Base-by-base conservation (phyloP, 2,329 filamentous ascomycete genomes). In the Coniosporium tulheliwenetii region DNA sequence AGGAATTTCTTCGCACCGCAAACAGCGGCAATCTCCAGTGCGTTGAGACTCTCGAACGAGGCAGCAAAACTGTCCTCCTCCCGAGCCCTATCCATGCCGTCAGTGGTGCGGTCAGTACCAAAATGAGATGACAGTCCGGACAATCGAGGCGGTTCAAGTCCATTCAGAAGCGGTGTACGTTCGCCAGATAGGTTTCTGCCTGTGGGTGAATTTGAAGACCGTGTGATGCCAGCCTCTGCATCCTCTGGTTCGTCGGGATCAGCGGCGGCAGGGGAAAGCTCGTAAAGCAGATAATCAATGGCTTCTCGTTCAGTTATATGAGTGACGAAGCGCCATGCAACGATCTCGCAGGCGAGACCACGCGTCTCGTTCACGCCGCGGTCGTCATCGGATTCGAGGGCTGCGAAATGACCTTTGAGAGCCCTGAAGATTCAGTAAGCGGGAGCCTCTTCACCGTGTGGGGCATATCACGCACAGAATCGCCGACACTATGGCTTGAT, bases 1-100 rank as follows among this genome's bases (percentile, higher is more conserved):
- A 93, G 70, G 49, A 93, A 93, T 37, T 81, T 81, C 62, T 93
- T 93, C 29, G 84, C 83, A 43, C 83, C 73, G 10, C 80, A 80
- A 14, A 93, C 77, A 37, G 81, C 79, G 19, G 85, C 85, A 51
- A 93, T 87, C 55, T 93, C 85, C 12, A 96, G 69, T 1, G 85
- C 85, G 56, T 91, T 94, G 38, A 94, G 68, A 13, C 80, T 78
- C 31, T 77, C 76, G 55, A 93, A 93, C 1, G 78, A 73, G 0
- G 75, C 71, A 0, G 80, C 81, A 26, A 81, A 75, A 39, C 82
- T 74, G 7, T 73, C 68, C 9, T 72, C 67, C 5, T 66, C 61
- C 4, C 19, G 19, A 26, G 19, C 19, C 3, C 19, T 7, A 26
- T 26, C 19, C 19, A 26, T 26, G 7, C 19, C 19, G 19, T 26